A percentile compares a stretch with the other conserved stretches of the same genome.
Conservation (phyloP, 1,284 basidiomycete species). For the Trichosporon ovoides region DNA sequence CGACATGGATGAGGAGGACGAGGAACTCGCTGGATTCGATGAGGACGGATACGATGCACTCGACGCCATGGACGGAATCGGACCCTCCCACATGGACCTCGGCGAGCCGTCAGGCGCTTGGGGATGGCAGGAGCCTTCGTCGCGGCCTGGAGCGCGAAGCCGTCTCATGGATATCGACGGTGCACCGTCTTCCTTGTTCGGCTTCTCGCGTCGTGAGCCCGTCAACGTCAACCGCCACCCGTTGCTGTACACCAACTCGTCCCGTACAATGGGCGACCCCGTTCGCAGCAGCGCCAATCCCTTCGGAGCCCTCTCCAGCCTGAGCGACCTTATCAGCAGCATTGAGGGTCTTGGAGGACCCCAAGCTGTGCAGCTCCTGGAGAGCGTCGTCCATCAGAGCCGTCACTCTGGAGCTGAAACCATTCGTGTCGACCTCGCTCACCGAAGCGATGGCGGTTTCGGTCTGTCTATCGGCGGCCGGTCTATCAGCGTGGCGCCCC, state of each 20-base stretch:
- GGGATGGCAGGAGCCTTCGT: constrained; percentile 29
- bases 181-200: constrained; percentile 23
- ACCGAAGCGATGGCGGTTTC: constrained; percentile 28
- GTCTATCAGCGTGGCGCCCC: constrained; percentile 50
- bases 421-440: constrained; percentile 36
- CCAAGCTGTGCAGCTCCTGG: constrained; percentile 74
- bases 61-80: constrained; percentile 8
- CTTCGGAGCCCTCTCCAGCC: constrained; percentile 50
- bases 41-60: constrained; percentile 21
- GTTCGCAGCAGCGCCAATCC: constrained; percentile 29
- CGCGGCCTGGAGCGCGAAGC: not conserved
- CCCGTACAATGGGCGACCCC: constrained; percentile 17
- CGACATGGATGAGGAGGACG: constrained; percentile 49
- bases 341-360: constrained; percentile 78
- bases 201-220: constrained; percentile 14
- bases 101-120: constrained; percentile 24
- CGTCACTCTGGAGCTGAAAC: constrained; percentile 25
- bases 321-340: constrained; percentile 65
- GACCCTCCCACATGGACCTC: constrained; percentile 1
- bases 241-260: constrained; percentile 57
- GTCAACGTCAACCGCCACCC: constrained; percentile 70
- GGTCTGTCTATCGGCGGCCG: constrained; percentile 34
- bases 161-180: constrained; percentile 20
- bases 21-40: constrained; percentile 41
- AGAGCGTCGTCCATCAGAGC: constrained; percentile 57